These are phyloP conservation scores for Sporothrix pallida DNA, from an alignment of 2,329 filamentous ascomycete species.

Conservation along the genomic window DNA sequence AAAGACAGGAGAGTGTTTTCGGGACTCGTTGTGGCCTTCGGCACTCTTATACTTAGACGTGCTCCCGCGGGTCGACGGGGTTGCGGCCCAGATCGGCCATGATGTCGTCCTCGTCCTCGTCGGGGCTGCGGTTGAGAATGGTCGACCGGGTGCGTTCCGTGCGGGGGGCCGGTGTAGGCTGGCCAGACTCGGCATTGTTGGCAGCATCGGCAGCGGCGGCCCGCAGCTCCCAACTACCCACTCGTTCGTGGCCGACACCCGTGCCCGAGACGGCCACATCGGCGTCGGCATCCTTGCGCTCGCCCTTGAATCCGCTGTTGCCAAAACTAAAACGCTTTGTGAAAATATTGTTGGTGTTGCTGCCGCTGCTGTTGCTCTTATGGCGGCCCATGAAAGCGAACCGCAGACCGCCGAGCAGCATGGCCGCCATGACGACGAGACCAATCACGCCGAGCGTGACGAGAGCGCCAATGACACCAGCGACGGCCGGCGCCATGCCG, in stretches of 20 bases:
- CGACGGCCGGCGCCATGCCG: slow-evolving; percentile 48
- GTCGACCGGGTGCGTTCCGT: slow-evolving; percentile 38
- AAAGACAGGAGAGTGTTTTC: neutral
- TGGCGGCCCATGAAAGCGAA: slow-evolving; percentile 39
- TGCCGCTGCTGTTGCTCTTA: slow-evolving; percentile 12
- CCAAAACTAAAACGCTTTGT: slow-evolving; percentile 18
- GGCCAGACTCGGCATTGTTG: neutral
- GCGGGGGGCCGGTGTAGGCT: slow-evolving; percentile 30
- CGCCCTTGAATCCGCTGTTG: slow-evolving; percentile 49
- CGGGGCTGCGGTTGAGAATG: slow-evolving; percentile 28
- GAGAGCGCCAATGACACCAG: slow-evolving; percentile 55
- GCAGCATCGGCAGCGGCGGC: slow-evolving; percentile 22
- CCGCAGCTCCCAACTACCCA: slow-evolving; percentile 58
- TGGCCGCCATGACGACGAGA: slow-evolving; percentile 38
- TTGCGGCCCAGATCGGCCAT: slow-evolving; percentile 47
- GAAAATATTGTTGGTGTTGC: neutral
- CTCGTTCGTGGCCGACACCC: slow-evolving; percentile 52
- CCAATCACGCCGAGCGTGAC: slow-evolving; percentile 47
- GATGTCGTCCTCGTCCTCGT: slow-evolving; percentile 44
- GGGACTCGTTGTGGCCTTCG: neutral
- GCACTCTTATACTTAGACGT: slow-evolving; percentile 42
- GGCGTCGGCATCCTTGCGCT: slow-evolving; percentile 53
- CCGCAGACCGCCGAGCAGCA: slow-evolving; percentile 41
- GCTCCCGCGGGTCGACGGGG: slow-evolving; percentile 50
- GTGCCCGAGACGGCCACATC: slow-evolving; percentile 51